Percentiles rank a stretch among this genome's conserved stretches.
Conservation (phyloP, 768 basidiomycete species). For the Amyloporia xantha region DNA sequence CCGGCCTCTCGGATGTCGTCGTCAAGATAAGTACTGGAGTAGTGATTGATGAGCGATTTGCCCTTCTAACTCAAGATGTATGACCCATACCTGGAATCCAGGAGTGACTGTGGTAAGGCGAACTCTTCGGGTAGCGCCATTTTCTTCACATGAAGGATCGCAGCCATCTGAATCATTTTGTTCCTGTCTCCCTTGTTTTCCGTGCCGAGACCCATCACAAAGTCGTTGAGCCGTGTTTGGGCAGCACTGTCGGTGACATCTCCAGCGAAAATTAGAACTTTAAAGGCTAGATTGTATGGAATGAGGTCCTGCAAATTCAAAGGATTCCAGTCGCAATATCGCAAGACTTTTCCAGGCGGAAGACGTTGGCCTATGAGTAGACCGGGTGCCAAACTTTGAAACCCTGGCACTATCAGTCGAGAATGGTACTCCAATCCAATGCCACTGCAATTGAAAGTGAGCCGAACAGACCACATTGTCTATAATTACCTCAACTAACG, state of each 20-base stretch:
- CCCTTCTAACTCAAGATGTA: neutral
- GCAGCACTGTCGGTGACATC: neutral
- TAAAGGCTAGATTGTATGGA: neutral
- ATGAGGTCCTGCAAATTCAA: neutral
- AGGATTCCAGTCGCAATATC: neutral
- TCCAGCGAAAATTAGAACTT: neutral
- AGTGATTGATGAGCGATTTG: too few relatives aligned
- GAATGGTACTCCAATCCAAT: neutral
- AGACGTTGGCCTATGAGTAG: neutral
- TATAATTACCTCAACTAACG: neutral
- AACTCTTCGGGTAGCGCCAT: neutral
- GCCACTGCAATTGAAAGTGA: neutral
- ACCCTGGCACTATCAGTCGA: neutral
- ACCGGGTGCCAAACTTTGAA: neutral
- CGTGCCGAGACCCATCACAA: neutral
- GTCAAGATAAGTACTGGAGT: neutral
- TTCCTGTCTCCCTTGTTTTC: neutral
- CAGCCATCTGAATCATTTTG: neutral
- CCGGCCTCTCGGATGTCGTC: neutral
- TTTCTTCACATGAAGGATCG: neutral
- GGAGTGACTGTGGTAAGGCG: neutral
- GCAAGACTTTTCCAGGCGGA: neutral
- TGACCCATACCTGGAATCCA: neutral
- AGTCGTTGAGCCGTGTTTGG: neutral
- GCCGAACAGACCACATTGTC: neutral